These are phyloP conservation scores for Pleurotus tuoliensis DNA, from an alignment of 768 basidiomycete species.

Conservation along the genomic window DNA sequence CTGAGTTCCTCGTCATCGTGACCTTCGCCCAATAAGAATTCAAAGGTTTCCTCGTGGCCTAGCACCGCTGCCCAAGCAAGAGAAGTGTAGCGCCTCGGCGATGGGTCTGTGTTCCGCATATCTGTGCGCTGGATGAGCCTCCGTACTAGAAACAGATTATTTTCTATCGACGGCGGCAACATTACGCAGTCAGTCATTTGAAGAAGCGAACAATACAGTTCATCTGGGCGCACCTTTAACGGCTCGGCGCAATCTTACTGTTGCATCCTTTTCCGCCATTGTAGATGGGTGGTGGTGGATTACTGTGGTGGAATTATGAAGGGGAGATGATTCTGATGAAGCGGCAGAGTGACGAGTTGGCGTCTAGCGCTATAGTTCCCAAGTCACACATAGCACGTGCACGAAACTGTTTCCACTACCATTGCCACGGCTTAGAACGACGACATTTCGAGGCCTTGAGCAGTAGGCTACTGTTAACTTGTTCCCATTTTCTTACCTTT, in stretches of 20 bases:
- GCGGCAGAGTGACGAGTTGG: slow-evolving; percentile 2
- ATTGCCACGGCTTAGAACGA: too few species aligned
- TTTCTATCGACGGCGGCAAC: slow-evolving; percentile 52
- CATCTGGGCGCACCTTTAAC: slow-evolving; percentile 57
- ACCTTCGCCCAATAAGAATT: slow-evolving; percentile 78
- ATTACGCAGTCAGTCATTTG: slow-evolving; percentile 7
- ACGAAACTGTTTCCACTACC: not conserved
- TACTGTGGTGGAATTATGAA: slow-evolving; percentile 10
- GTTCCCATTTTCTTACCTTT: not conserved
- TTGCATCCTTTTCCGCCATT: slow-evolving; percentile 84
- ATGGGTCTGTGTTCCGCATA: slow-evolving; percentile 86
- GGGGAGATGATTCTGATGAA: too few species aligned
- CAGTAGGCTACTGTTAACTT: not conserved
- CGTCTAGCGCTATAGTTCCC: slow-evolving; percentile 2
- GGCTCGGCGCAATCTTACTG: slow-evolving; percentile 69
- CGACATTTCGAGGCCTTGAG: too few species aligned
- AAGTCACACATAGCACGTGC: slow-evolving; percentile 4
- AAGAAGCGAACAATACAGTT: not conserved
- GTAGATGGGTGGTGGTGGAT: slow-evolving; percentile 18
- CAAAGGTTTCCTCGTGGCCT: slow-evolving; percentile 90
- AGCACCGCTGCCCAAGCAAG: slow-evolving; percentile 89
- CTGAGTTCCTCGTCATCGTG: slow-evolving; percentile 94
- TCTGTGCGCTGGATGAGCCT: slow-evolving; percentile 83
- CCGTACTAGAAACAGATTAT: slow-evolving; percentile 90
- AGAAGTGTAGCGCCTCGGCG: slow-evolving; percentile 74